Conservation (phyloP, 805 yeast genomes). For the Priceomyces fermenticarens region DNA sequence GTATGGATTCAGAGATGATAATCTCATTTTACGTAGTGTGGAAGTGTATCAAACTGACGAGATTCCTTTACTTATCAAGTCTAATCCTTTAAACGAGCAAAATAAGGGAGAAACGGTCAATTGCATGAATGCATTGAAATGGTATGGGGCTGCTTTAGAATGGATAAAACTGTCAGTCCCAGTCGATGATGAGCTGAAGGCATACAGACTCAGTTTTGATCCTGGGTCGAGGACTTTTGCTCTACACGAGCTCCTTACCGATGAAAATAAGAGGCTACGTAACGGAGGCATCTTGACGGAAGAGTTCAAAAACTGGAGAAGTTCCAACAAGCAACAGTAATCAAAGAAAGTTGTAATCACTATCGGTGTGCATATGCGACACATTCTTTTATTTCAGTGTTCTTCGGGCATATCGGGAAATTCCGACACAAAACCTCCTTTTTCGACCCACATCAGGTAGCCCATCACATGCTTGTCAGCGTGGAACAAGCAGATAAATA, state of each 20-base stretch:
- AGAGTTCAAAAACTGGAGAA: slow-evolving; percentile 37
- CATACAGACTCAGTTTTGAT: slow-evolving; percentile 56
- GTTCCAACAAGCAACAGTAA: background rate
- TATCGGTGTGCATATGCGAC: too few species aligned
- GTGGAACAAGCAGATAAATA: too few species aligned
- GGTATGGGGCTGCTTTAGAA: slow-evolving; percentile 80
- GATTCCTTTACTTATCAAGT: slow-evolving; percentile 66
- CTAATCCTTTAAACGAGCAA: slow-evolving; percentile 36
- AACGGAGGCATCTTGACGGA: slow-evolving; percentile 46
- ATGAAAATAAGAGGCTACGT: slow-evolving; percentile 36
- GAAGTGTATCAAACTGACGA: slow-evolving; percentile 79
- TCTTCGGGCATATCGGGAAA: too few species aligned
- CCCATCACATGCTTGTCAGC: too few species aligned
- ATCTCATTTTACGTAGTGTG: slow-evolving; percentile 57
- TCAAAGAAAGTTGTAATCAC: too few species aligned
- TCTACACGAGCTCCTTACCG: slow-evolving; percentile 44
- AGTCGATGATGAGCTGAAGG: slow-evolving; percentile 45
- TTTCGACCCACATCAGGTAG: too few species aligned
- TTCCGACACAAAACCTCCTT: too few species aligned
- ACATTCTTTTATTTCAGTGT: too few species aligned
- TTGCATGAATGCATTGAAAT: slow-evolving; percentile 77
- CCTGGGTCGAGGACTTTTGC: slow-evolving; percentile 52
- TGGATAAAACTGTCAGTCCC: slow-evolving; percentile 63
- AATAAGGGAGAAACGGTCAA: slow-evolving; percentile 47
- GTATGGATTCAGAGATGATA: slow-evolving; percentile 84